These are phyloP conservation scores for Colletotrichum sp. DNA, from an alignment of 2,329 filamentous ascomycete genomes.

Conservation along the genomic window DNA sequence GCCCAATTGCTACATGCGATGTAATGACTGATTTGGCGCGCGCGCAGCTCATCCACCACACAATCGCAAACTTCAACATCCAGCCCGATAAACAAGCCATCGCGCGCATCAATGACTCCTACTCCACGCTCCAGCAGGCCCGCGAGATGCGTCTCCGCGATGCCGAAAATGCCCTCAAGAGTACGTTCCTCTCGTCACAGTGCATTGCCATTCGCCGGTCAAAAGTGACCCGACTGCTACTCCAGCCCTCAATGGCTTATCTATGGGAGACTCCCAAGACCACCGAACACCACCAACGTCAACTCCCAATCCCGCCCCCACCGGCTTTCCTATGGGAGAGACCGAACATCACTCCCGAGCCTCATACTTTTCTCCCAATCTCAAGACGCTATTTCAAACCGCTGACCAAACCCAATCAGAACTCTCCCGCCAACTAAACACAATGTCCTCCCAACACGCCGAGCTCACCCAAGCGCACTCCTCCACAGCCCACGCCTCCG, in stretches of 20 bases:
- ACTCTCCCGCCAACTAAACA: conserved; percentile 77
- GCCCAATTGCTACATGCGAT: not conserved
- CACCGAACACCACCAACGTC: not conserved
- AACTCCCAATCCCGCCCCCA: not conserved
- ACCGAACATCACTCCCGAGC: too few species aligned
- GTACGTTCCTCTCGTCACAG: conserved; percentile 32
- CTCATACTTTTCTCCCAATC: not conserved
- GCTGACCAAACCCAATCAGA: conserved; percentile 36
- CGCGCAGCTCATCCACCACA: conserved; percentile 84
- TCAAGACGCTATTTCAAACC: not conserved
- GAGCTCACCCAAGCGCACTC: conserved; percentile 80
- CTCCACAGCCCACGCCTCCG: conserved; percentile 77
- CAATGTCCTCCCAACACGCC: conserved; percentile 75
- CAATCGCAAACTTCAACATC: conserved; percentile 94
- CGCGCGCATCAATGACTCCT: conserved; percentile 81
- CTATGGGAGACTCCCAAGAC: not conserved
- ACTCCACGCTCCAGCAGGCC: conserved; percentile 82
- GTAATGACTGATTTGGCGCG: not conserved
- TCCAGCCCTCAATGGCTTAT: not conserved
- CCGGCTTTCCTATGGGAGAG: not conserved
- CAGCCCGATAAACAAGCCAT: conserved; percentile 85
- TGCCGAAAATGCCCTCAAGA: conserved; percentile 70
- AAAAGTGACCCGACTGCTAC: not conserved
- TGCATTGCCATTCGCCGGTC: not conserved
- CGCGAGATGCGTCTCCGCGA: conserved; percentile 79